Percentiles rank a stretch among this genome's conserved stretches.
Evolutionary conservation across 176 grass and related monocot species (phyloP).

Genomic region (Musa schizocarpa): DNA sequence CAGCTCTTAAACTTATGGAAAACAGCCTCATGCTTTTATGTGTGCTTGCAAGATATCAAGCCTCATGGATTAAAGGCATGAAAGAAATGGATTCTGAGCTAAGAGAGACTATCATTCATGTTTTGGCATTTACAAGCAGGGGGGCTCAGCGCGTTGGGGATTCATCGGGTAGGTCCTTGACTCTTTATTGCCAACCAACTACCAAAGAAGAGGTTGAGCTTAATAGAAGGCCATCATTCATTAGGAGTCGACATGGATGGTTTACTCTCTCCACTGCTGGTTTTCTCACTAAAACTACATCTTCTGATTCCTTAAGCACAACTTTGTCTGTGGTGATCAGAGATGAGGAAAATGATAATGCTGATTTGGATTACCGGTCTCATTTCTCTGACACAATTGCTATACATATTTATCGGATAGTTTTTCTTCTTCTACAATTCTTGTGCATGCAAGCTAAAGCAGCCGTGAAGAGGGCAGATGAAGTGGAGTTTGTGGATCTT

Average conservation of each 20-base stretch:
- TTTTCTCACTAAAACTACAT: slow-evolving; percentile 18
- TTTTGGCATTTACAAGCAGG: slow-evolving; percentile 88
- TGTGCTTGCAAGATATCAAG: slow-evolving; percentile 55
- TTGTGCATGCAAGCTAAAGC: slow-evolving; percentile 72
- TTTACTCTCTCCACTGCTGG: slow-evolving; percentile 36
- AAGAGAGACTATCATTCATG: slow-evolving; percentile 66
- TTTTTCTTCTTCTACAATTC: slow-evolving; percentile 85
- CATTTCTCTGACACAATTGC: slow-evolving; percentile 61
- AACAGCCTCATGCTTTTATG: slow-evolving; percentile 66
- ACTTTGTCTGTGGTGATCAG: slow-evolving; percentile 22
- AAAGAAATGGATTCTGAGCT: slow-evolving; percentile 65
- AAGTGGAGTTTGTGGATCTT: slow-evolving; percentile 76
- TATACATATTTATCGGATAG: slow-evolving; percentile 67
- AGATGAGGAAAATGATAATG: slow-evolving; percentile 29
- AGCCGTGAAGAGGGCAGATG: slow-evolving; percentile 65
- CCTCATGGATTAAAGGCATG: slow-evolving; percentile 33
- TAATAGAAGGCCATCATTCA: slow-evolving; percentile 38
- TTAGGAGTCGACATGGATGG: slow-evolving; percentile 72
- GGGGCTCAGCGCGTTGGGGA: slow-evolving; percentile 32
- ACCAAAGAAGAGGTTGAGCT: slow-evolving; percentile 55
- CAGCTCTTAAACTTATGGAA: slow-evolving; percentile 57
- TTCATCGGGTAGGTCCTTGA: slow-evolving; percentile 24
- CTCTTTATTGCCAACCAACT: slow-evolving; percentile 46
- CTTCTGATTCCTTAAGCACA: slow-evolving; percentile 23
- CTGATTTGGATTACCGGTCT: slow-evolving; percentile 37